phyloP scores from a whole-genome alignment of 805 yeast species.

The Maudiozyma saulgeensis region DNA sequence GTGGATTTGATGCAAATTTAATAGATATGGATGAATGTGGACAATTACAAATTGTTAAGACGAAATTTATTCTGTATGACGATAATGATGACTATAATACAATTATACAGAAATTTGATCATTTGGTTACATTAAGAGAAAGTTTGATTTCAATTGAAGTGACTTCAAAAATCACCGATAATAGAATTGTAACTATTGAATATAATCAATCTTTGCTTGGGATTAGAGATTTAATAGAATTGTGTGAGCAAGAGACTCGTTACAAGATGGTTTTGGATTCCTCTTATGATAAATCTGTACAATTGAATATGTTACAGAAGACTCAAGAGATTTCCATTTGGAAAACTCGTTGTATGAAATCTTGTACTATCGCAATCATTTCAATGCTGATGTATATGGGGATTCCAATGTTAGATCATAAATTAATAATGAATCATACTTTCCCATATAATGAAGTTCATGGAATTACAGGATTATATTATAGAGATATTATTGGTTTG shows the following conservation, averaged over 20 bases:
- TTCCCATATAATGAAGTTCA: conserved; percentile 23
- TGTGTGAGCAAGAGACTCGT: conserved; percentile 39
- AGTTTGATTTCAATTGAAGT: neutral
- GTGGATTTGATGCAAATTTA: conserved; percentile 59
- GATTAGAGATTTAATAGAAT: conserved; percentile 49
- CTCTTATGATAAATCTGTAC: conserved; percentile 51
- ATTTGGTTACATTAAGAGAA: neutral
- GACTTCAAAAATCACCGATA: neutral
- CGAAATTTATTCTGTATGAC: neutral
- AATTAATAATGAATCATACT: conserved; percentile 23
- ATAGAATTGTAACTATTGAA: conserved; percentile 23
- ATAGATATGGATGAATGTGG: neutral
- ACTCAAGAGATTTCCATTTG: conserved; percentile 66
- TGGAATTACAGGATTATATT: conserved; percentile 18
- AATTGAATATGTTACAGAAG: conserved; percentile 58
- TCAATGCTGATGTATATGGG: conserved; percentile 43
- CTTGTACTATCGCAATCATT: conserved; percentile 54
- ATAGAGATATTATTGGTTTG: conserved; percentile 47
- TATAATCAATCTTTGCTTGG: conserved; percentile 49
- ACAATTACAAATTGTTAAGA: neutral
- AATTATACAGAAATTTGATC: neutral
- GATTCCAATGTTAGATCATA: conserved; percentile 32
- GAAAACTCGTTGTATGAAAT: conserved; percentile 44
- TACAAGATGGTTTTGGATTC: conserved; percentile 42
- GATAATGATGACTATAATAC: neutral